These are phyloP conservation scores for Cocos nucifera DNA, from an alignment of 176 grass and related monocot species.

Conservation along the genomic window DNA sequence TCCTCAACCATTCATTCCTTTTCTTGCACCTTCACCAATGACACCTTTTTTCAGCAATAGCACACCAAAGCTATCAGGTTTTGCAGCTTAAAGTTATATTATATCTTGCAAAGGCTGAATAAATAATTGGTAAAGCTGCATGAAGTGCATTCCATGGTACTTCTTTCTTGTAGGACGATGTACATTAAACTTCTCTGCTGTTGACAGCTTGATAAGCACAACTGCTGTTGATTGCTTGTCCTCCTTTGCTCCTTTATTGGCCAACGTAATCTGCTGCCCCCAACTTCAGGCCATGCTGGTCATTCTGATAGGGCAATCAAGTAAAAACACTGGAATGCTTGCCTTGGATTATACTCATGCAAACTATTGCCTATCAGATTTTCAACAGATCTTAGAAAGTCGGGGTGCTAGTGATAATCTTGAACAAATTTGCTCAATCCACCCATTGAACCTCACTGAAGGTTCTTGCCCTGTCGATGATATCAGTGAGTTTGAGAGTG, in stretches of 20 bases:
- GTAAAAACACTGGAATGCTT: conserved; percentile 68
- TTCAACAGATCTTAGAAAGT: conserved; percentile 77
- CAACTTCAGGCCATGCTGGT: conserved; percentile 78
- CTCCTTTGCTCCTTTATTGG: conserved; percentile 72
- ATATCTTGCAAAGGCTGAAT: not conserved
- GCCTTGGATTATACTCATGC: conserved; percentile 64
- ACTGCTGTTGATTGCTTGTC: conserved; percentile 79
- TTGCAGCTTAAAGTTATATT: not conserved
- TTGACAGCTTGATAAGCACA: conserved; percentile 52
- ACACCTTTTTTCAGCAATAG: conserved; percentile 80
- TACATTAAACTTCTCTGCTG: conserved; percentile 62
- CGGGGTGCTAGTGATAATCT: conserved; percentile 61
- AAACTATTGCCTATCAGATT: conserved; percentile 78
- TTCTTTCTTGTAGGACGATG: conserved; percentile 45
- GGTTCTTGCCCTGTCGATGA: conserved; percentile 66
- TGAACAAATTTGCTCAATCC: conserved; percentile 61
- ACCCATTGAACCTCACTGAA: conserved; percentile 61
- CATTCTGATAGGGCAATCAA: conserved; percentile 90
- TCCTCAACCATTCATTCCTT: conserved; percentile 63
- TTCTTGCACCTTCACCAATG: conserved; percentile 60
- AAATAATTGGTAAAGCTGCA: not conserved
- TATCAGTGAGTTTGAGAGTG: conserved; percentile 48
- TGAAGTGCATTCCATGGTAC: not conserved
- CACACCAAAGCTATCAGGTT: conserved; percentile 83
- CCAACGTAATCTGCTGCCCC: conserved; percentile 95